These are phyloP conservation scores for Xylariaceae sp. DNA, from an alignment of 2,329 filamentous ascomycete species.

Conservation along the genomic window DNA sequence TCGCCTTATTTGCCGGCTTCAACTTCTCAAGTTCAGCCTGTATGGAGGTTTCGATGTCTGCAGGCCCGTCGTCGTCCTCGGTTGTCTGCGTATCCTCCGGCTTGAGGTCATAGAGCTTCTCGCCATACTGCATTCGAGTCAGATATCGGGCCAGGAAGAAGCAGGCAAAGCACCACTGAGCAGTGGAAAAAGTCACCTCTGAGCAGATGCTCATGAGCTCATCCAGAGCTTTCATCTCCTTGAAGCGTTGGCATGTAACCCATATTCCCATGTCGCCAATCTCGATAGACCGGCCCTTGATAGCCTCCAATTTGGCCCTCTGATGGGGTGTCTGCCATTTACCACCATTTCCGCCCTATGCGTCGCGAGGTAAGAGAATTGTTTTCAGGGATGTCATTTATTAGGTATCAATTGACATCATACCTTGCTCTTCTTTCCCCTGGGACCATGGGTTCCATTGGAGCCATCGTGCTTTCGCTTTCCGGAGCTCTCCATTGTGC, in stretches of 20 bases:
- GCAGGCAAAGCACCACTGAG: background rate
- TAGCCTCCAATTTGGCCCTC: conserved; percentile 40
- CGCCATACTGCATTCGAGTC: conserved; percentile 52
- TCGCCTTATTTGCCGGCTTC: conserved; percentile 38
- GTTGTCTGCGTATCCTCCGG: conserved; percentile 30
- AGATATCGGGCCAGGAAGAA: background rate
- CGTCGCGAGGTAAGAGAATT: background rate
- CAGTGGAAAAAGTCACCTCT: conserved; percentile 44
- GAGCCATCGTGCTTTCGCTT: conserved; percentile 32
- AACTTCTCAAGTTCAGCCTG: conserved; percentile 65
- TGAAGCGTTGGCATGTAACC: conserved; percentile 70
- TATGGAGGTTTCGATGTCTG: conserved; percentile 72
- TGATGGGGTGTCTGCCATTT: conserved; percentile 61
- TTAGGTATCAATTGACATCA: conserved; percentile 1
- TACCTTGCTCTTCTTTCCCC: conserved; percentile 34
- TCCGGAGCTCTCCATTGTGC: conserved; percentile 26
- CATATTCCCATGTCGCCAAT: conserved; percentile 71
- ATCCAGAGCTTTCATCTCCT: conserved; percentile 64
- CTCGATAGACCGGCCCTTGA: conserved; percentile 45
- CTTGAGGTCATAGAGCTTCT: conserved; percentile 53
- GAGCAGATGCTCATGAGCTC: conserved; percentile 65
- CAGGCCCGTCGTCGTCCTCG: conserved; percentile 35
- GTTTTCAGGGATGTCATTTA: too few relatives aligned
- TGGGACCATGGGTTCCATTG: conserved; percentile 17
- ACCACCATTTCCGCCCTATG: conserved; percentile 45